Evolutionary conservation across 2,329 filamentous ascomycete genomes (phyloP).

Genomic region (Pseudogymnoascus sp.): DNA sequence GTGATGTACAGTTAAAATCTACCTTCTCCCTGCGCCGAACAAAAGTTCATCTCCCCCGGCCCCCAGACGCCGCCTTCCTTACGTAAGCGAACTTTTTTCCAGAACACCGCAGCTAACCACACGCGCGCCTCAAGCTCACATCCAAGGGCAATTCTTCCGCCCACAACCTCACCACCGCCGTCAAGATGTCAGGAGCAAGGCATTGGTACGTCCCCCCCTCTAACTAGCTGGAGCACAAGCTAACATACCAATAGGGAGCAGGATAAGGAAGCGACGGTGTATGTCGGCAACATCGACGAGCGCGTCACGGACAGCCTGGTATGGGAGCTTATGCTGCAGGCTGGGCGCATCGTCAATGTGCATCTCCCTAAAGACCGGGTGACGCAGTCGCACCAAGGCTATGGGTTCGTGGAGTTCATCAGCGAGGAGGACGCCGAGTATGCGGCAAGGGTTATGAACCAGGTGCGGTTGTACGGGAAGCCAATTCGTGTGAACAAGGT

Average conservation of each 20-base stretch:
- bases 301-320: constrained; percentile 82
- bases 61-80: constrained; percentile 3
- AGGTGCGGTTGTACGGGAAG: constrained; percentile 85
- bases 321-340: constrained; percentile 97
- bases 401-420: constrained; percentile 98
- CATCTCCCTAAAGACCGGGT: constrained; percentile 98
- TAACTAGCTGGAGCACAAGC: background rate
- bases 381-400: constrained; percentile 92
- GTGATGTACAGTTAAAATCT: background rate
- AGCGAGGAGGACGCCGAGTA: constrained; percentile 95
- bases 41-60: constrained; percentile 4
- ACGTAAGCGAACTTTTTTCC: constrained; percentile 13
- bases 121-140: background rate
- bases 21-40: background rate
- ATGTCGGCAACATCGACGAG: constrained; percentile 97
- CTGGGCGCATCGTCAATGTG: constrained; percentile 93
- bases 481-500: constrained; percentile 94
- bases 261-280: constrained; percentile 96
- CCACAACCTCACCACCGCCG: constrained; percentile 8
- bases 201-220: constrained; percentile 54
- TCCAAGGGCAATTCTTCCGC: constrained; percentile 8
- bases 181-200: constrained; percentile 40
- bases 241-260: constrained; percentile 60
- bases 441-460: constrained; percentile 93
- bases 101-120: background rate